Evolutionary conservation across 352 stramenopile genomes (phyloP), one percentile per base, ranked within the genome.

Genomic region (Globisporangium parvum): DNA sequence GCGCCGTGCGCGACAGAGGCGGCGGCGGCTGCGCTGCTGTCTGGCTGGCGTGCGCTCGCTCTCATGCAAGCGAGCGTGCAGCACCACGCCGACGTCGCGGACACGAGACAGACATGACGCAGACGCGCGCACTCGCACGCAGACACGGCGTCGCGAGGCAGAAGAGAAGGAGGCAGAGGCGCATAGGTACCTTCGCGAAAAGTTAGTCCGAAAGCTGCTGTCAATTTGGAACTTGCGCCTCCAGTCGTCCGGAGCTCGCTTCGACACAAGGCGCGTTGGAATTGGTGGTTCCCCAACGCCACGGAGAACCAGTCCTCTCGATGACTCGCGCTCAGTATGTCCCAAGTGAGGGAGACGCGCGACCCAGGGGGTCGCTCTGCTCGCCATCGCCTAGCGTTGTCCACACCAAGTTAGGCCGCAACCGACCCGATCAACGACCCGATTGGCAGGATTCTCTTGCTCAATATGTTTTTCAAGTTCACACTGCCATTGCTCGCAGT

Each of bases 151-250:
- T n/a, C n/a, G n/a, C n/a, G n/a, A 31, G 26, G 26, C 26, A 31
- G 26, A 31, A 31, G n/a, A n/a, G n/a, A n/a, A n/a, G n/a, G n/a
- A n/a, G 26, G 26, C 26, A 31, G 26, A 31, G 26, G 10, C 18
- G 28, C 56, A 35, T 40, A 28, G 17, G 17, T 84, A 92, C 79
- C 79, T 88, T 87, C 69, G 66, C 62, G 65, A 51, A 64, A 81
- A 81, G 69, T 77, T 78, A 83, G 69, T 87, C 75, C 84, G 77
- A 89, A 91, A 89, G 77, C 87, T 87, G 78, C 66, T 81, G 82
- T 77, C 75, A 92, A 92, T 90, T 92, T 88, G 82, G 82, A 92
- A 92, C 82, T 90, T 88, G 75, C 26, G 71, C 71, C 56, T 66
- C 57, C 37, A 83, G 83, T 66, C 63, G 55, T 63, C 60, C 59